Conservation (phyloP, 164 flowering plant species). For the Vitis rupestris region DNA sequence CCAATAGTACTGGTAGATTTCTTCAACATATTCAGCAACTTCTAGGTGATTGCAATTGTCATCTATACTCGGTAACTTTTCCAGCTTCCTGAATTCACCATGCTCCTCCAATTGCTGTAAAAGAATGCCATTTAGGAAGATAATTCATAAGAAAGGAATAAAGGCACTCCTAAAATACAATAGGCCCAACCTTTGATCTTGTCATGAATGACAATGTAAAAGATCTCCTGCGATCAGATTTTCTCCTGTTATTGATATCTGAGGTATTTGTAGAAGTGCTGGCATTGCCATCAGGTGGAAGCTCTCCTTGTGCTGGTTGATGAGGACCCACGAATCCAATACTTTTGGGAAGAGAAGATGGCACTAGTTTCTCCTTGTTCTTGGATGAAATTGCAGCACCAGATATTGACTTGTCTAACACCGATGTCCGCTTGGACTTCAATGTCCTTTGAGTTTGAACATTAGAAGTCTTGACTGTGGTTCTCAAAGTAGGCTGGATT, state of each 20-base stretch:
- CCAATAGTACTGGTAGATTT: constrained; percentile 88
- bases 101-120: constrained; percentile 42
- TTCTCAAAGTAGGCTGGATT: constrained; percentile 38
- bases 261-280: constrained; percentile 15
- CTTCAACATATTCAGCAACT: constrained; percentile 88
- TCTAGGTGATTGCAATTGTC: constrained; percentile 70
- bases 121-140: constrained; percentile 2
- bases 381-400: constrained; percentile 30
- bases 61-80: constrained; percentile 64
- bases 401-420: constrained; percentile 24
- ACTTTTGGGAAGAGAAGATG: constrained; percentile 21
- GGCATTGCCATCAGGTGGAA: constrained; percentile 22
- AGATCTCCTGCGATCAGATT: constrained; percentile 61
- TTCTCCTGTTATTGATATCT: constrained; percentile 29
- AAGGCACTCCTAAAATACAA: not conserved
- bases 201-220: constrained; percentile 61
- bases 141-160: not conserved
- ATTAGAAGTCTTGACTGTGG: constrained; percentile 15
- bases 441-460: constrained; percentile 22
- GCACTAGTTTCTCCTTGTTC: constrained; percentile 17
- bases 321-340: constrained; percentile 13
- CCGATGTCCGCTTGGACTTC: constrained; percentile 29
- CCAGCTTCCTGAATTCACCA: constrained; percentile 26
- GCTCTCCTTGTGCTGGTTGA: constrained; percentile 26
- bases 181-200: constrained; percentile 54